Base-by-base conservation (phyloP, 2,329 filamentous ascomycete species). In the Chrysoporthe cubensis region DNA sequence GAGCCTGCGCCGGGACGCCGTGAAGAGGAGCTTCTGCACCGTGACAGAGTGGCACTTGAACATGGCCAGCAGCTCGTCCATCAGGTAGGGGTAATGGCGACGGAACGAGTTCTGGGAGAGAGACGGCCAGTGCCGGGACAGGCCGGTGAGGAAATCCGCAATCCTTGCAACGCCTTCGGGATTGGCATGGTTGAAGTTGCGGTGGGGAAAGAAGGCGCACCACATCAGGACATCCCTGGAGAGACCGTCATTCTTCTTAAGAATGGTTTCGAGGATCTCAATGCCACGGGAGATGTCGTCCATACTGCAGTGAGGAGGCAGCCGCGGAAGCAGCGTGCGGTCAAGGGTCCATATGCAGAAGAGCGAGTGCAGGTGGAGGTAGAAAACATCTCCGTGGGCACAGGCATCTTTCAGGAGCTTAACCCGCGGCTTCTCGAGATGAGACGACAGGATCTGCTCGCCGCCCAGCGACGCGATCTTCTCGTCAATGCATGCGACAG, bases 331-430 rank as follows among this genome's bases (percentile, higher is more conserved):
- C 7, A 14, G 18, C 8, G 61, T 34, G 14, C 40, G 32, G 21
- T 80, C 75, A 3, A 78, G 66, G 3, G 82, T 83, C 83, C 85
- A 87, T 26, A 85, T 73, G 73, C 88, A 91, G 75, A 87, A 89
- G 1, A 90, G 68, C 73, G 92, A 90, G 74, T 92, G 90, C 14
- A 91, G 75, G 6, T 84, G 80, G 62, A 93, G 72, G 74, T 90
- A 94, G 73, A 91, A 87, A 59, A 80, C 70, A 75, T 94, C 91
- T 4, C 82, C 76, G 0, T 75, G 72, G 1, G 70, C 56, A 71
- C 88, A 90, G 1, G 91, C 90, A 34, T 86, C 79, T 37, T 71
- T 73, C 14, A 94, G 78, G 8, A 91, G 80, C n/a, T 75, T 71
- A 44, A 88, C 79, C 42, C 90, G 83, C 34, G 79, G 79, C 57